Evolutionary conservation across 495 filamentous ascomycete genomes (phyloP).

Genomic region (Tuber microsphaerosporum): DNA sequence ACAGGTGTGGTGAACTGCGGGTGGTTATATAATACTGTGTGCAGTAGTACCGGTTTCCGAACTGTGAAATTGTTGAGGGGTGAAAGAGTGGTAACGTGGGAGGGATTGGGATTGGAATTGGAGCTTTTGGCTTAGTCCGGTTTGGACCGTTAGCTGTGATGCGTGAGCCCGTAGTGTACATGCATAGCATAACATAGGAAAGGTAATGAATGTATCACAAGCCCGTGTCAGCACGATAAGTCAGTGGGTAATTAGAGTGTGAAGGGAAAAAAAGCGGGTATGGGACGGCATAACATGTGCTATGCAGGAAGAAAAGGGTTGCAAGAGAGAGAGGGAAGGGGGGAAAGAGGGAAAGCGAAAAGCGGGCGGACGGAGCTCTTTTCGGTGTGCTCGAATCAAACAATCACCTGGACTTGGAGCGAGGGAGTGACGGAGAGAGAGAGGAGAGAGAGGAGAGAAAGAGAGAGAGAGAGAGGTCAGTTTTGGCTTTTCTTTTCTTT

Average conservation of each 20-base stretch:
- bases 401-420: neutral
- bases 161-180: neutral
- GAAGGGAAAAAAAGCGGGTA: neutral
- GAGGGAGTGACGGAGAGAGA: neutral
- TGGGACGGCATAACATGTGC: neutral
- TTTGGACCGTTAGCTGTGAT: neutral
- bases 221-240: neutral
- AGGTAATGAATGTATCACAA: neutral
- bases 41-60: neutral
- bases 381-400: neutral
- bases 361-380: neutral
- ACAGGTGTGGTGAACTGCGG: neutral
- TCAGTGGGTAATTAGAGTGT: neutral
- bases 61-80: neutral
- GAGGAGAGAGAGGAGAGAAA: neutral
- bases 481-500: neutral
- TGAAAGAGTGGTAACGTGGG: neutral
- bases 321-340: neutral
- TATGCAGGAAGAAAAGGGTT: constrained; percentile 7
- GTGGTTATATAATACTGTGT: neutral
- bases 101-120: neutral
- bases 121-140: neutral
- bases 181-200: neutral
- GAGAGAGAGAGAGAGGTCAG: neutral
- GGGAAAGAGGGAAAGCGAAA: neutral